phyloP scores from a whole-genome alignment of 768 basidiomycete species.

The Boletellus ananas region DNA sequence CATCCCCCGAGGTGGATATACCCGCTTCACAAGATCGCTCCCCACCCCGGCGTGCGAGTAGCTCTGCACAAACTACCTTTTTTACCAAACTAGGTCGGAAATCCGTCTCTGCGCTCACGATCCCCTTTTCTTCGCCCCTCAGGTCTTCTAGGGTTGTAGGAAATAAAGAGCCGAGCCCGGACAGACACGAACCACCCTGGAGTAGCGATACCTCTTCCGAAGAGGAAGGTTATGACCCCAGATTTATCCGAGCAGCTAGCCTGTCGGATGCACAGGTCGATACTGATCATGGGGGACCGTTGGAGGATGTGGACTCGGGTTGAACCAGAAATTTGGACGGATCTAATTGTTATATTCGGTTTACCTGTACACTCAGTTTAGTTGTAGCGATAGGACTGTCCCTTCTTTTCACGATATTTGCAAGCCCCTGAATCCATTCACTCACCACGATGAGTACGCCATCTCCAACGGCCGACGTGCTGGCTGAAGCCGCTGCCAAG shows the following conservation, averaged over 20 bases:
- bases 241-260: slow-evolving; percentile 4
- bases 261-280: slow-evolving; percentile 11
- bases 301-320: slow-evolving; percentile 22
- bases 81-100: slow-evolving; percentile 41
- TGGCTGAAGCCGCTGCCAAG: slow-evolving; percentile 30
- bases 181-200: slow-evolving; percentile 40
- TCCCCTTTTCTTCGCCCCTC: slow-evolving; percentile 33
- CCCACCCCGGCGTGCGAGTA: slow-evolving; percentile 6
- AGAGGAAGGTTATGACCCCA: slow-evolving; percentile 27
- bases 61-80: slow-evolving; percentile 31
- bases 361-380: not conserved
- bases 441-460: slow-evolving; percentile 10
- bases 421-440: slow-evolving; percentile 16
- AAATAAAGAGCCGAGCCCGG: slow-evolving; percentile 28
- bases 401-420: not conserved
- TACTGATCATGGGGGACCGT: slow-evolving; percentile 17
- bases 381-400: not conserved
- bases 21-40: slow-evolving; percentile 7
- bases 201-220: slow-evolving; percentile 62
- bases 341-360: not conserved
- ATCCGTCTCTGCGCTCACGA: slow-evolving; percentile 43
- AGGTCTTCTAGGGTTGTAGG: slow-evolving; percentile 18
- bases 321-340: slow-evolving; percentile 3
- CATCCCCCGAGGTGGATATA: slow-evolving; percentile 15
- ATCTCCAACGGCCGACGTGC: slow-evolving; percentile 15